Conservation (phyloP, 1,284 basidiomycete species). For the Cutaneotrichosporon sp. region DNA sequence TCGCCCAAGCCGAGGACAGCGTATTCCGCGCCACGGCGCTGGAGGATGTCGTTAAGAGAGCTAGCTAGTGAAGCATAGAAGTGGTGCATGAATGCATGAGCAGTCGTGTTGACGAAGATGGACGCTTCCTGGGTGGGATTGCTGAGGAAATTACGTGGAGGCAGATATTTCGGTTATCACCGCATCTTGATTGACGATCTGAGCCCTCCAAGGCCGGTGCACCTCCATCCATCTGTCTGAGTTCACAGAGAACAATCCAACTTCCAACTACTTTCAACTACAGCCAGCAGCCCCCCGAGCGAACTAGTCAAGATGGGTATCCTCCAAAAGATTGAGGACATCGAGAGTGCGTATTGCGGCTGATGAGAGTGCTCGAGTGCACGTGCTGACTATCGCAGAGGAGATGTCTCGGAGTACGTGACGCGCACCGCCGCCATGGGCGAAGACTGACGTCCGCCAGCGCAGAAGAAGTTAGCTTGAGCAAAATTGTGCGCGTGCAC, state of each 20-base stretch:
- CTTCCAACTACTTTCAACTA: neutral
- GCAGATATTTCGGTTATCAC: constrained; percentile 1
- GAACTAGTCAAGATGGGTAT: constrained; percentile 68
- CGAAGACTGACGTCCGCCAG: constrained; percentile 53
- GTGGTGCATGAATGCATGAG: neutral
- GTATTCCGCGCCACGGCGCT: constrained; percentile 46
- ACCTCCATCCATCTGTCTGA: neutral
- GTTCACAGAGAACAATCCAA: neutral
- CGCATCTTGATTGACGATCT: neutral
- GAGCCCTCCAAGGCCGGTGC: neutral
- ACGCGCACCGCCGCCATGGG: neutral
- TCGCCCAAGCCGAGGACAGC: constrained; percentile 46
- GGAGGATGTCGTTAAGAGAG: constrained; percentile 40
- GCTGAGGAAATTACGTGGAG: constrained; percentile 4
- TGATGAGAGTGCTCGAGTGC: constrained; percentile 2
- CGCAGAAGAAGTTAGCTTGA: constrained; percentile 88
- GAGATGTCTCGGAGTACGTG: constrained; percentile 90
- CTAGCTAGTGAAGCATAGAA: constrained; percentile 4
- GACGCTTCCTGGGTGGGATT: no score
- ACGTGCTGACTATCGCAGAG: constrained; percentile 59
- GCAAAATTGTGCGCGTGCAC: neutral
- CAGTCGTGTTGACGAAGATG: no score
- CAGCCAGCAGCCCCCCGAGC: neutral
- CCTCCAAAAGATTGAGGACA: constrained; percentile 93
- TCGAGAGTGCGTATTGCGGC: constrained; percentile 68